Base-by-base conservation (phyloP, 768 basidiomycete genomes). In the Hypsizygus marmoreus region DNA sequence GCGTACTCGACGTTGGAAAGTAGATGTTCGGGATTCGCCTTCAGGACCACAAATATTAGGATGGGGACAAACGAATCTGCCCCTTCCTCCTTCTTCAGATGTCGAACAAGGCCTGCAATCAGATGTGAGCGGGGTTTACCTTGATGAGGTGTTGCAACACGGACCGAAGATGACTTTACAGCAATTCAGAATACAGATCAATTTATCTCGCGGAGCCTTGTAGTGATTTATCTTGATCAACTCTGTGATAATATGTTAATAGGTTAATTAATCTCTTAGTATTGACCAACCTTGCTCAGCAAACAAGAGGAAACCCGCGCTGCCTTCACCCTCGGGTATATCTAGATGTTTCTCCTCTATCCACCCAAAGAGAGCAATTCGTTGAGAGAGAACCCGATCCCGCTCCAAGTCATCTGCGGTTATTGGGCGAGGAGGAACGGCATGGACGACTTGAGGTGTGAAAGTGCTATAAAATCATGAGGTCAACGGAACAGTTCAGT, bases 101-200 rank as follows among this genome's bases (percentile, higher is more conserved):
- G 94, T 48, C 94, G 81, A 45, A 99, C 88, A 23, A 97, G 70
- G 34, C 95, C 94, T 97, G 57, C 11, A 28, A 23, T 8, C 24
- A 43, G 43, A 13, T 49, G 37, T 40, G 30, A 49, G 29, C 16
- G 43, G 4, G n/a, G n/a, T n/a, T n/a, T 41, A 43, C 16, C 38
- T 34, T 22, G 53, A 50, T 9, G 30, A 51, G 37, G 40, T n/a
- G 23, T 19, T 32, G 42, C 47, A 41, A 53, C 41, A 66, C 87
- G 49, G 53, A 94, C 95, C 97, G 59, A 97, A 98, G 56, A 99
- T 98, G 65, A 99, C 93, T 72, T 99, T 99, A 82, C 95, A 99
- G 65, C 84, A 90, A 61, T 99, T 99, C 39, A 98, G 70, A 29
- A 98, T 88, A 66, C 97, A 98, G 44, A 99, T 98, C 40, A 98